A percentile compares a stretch with the other conserved stretches of the same genome.
phyloP scores from a whole-genome alignment of 495 filamentous ascomycete genomes.

The Stereocaulon alpinum region DNA sequence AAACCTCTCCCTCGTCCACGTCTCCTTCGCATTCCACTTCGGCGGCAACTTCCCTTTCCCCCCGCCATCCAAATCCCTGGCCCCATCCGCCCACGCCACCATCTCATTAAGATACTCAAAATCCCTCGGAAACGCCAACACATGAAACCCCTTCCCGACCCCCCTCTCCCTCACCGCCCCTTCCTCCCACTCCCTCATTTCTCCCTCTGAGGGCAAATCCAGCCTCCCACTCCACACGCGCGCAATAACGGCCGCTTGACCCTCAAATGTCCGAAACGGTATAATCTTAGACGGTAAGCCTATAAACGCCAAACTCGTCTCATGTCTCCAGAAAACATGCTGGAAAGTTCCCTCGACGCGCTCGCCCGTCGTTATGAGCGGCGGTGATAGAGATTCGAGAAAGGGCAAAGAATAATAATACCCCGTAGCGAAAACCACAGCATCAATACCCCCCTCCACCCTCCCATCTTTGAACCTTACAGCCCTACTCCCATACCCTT shows the following conservation, averaged over 20 bases:
- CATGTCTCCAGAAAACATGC: slow-evolving; percentile 64
- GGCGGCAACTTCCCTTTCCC: slow-evolving; percentile 48
- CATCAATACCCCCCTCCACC: slow-evolving; percentile 51
- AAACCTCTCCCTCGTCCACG: slow-evolving; percentile 50
- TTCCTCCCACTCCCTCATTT: slow-evolving; percentile 60
- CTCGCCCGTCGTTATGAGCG: slow-evolving; percentile 56
- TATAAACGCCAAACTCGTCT: slow-evolving; percentile 71
- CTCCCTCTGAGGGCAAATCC: slow-evolving; percentile 44
- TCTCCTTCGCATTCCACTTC: slow-evolving; percentile 54
- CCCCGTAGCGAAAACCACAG: slow-evolving; percentile 62
- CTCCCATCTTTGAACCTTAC: slow-evolving; percentile 45
- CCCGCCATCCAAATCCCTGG: slow-evolving; percentile 31
- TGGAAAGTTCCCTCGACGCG: slow-evolving; percentile 58
- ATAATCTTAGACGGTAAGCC: slow-evolving; percentile 69
- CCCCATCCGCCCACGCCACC: slow-evolving; percentile 44
- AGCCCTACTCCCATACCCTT: slow-evolving; percentile 28
- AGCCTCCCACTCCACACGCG: slow-evolving; percentile 64
- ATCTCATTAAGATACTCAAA: slow-evolving; percentile 67
- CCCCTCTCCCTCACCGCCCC: slow-evolving; percentile 33
- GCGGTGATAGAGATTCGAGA: slow-evolving; percentile 46
- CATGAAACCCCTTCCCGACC: slow-evolving; percentile 46
- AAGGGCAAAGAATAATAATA: slow-evolving; percentile 67
- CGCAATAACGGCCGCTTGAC: slow-evolving; percentile 67
- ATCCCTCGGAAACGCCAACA: slow-evolving; percentile 63
- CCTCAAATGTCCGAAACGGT: slow-evolving; percentile 70